phyloP scores from a whole-genome alignment of 108 stramenopile genomes.

The Nannochloropsis gaditana region DNA sequence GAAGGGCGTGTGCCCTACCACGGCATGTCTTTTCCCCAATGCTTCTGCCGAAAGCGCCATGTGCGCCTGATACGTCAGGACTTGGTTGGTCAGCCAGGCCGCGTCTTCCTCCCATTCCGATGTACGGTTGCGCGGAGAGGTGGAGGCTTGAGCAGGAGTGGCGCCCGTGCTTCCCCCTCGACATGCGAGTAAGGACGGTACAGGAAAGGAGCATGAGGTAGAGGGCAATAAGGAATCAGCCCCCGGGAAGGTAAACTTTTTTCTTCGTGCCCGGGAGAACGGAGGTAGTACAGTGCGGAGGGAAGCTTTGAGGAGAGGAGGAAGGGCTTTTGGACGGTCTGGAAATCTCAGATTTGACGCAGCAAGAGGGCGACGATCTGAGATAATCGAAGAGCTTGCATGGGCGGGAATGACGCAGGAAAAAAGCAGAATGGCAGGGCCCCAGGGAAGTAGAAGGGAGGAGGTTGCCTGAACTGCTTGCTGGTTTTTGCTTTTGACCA shows the following conservation, averaged over 20 bases:
- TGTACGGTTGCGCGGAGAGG: neutral
- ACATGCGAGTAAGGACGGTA: neutral
- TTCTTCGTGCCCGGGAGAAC: neutral
- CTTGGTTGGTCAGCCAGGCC: neutral
- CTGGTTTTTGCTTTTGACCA: no score
- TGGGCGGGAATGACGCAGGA: neutral
- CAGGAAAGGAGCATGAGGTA: neutral
- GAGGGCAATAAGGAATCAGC: neutral
- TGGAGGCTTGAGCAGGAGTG: neutral
- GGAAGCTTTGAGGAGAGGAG: no score
- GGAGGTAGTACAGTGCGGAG: neutral
- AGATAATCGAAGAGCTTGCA: neutral
- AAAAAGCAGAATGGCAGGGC: neutral
- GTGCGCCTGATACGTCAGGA: constrained; percentile 9
- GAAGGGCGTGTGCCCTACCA: neutral
- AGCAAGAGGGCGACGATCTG: neutral
- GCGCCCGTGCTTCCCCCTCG: neutral
- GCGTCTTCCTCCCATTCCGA: constrained; percentile 10
- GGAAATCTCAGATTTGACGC: neutral
- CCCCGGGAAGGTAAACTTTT: neutral
- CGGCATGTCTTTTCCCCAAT: neutral
- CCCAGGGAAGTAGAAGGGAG: neutral
- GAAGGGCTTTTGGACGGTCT: no score
- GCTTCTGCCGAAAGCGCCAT: neutral
- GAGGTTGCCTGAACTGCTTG: neutral